Base-by-base conservation (phyloP, 2,329 filamentous ascomycete species). In the Xylariaceae sp. region DNA sequence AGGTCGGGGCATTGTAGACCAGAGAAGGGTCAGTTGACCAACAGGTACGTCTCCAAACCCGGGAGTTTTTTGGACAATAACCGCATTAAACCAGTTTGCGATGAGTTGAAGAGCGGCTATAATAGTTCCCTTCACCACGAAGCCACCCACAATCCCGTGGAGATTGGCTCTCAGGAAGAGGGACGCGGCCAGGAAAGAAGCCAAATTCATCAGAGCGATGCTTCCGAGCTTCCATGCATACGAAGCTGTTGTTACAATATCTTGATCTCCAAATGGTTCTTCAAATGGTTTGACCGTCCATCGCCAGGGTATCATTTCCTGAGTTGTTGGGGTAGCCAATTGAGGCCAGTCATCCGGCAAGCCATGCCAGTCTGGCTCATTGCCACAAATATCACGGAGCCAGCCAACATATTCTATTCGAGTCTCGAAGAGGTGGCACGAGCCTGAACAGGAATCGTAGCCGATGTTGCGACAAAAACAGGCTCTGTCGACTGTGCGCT, bases 331-430 rank as follows among this genome's bases (percentile, higher is more conserved):
- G 18, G 36, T 43, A 9, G 48, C 42, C 31, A 46, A 9, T 31
- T 51, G 48, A 46, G 36, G 48, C 42, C 43, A 46, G 36, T 46
- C 46, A 38, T 51, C 48, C 9, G 48, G 48, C 11, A 51, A 42
- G 42, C 48, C 48, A 36, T 51, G 48, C 48, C 48, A 51, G 43
- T 51, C 42, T 16, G 40, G 42, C 28, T 46, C 38, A 38, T 42
- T 39, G 36, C 43, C 48, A 38, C 48, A 51, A 46, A 46, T 19
- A 38, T 42, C 38, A 39, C 46, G 42, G 17, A 51, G 48, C 48
- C 48, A 51, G 36, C 42, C 42, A 6, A 51, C n/a, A 38, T 51
- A 51, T 22, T 51, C 48, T 18, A 51, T 51, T 42, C 48, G 48
- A 6, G 48, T 46, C 43, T 51, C 48, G 28, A 51, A 51, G 31